phyloP scores from a whole-genome alignment of 1,284 basidiomycete species.

The Gymnopus androsaceus region DNA sequence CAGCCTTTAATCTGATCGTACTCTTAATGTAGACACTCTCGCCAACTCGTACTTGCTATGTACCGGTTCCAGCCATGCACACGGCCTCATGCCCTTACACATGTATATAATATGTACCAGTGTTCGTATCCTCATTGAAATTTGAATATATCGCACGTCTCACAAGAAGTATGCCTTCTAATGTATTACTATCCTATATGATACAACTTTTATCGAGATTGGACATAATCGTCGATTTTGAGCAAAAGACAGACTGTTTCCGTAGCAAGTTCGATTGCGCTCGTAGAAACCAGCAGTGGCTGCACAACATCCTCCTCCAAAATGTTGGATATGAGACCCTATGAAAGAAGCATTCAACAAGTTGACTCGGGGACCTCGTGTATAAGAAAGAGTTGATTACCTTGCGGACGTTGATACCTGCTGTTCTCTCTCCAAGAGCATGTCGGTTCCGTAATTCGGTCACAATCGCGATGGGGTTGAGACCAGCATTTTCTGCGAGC shows the following conservation, averaged over 20 bases:
- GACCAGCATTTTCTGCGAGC: constrained; percentile 96
- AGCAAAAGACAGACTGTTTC: constrained; percentile 97
- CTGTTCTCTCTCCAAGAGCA: constrained; percentile 91
- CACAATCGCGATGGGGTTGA: constrained; percentile 98
- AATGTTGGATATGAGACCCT: constrained; percentile 97
- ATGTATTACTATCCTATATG: background rate
- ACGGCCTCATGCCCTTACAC: no score
- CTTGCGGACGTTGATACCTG: constrained; percentile 98
- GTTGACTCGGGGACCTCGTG: background rate
- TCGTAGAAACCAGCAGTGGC: constrained; percentile 93
- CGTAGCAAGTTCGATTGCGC: constrained; percentile 92
- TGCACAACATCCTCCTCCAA: constrained; percentile 97
- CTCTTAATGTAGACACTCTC: background rate
- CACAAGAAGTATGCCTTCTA: background rate
- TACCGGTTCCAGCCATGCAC: no score
- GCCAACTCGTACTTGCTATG: no score
- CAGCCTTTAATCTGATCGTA: constrained; percentile 9
- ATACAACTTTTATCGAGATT: constrained; percentile 53
- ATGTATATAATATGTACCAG: no score
- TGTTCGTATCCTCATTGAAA: no score
- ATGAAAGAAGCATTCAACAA: constrained; percentile 7
- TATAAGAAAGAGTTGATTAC: constrained; percentile 42
- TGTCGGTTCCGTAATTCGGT: constrained; percentile 98
- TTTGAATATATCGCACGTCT: background rate
- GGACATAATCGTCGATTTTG: constrained; percentile 96